Evolutionary conservation across 2,329 filamentous ascomycete species (phyloP), one percentile per base, ranked within the genome.

Genomic region (Macroventuria anomochaeta): DNA sequence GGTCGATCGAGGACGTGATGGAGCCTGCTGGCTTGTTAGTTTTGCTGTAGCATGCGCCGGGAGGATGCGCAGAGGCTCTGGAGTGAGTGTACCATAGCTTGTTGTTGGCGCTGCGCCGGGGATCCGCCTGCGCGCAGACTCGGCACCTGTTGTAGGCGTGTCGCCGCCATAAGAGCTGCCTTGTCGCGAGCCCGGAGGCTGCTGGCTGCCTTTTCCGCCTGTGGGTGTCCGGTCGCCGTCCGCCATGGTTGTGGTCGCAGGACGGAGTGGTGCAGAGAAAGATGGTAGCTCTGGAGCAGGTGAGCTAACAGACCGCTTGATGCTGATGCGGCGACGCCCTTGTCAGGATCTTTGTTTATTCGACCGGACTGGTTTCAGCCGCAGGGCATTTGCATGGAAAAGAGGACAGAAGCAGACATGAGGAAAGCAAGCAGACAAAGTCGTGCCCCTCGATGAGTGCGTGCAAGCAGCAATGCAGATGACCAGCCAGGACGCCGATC

Each of bases 1-100:
- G 69, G 36, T 70, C 66, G 54, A 69, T 67, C 33, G 65, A 59
- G 18, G 70, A 67, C 6, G 70, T 68, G 47, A 75, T 75, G 50
- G 72, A 74, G 39, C 72, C 72, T 75, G 56, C 23, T 18, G 21
- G 5, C 1, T 17, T 5, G n/a, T 66, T 23, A 66, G 57, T 12
- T 7, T 5, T 34, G 38, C 18, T 5, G 17, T 8, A 17, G 3
- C 23, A 20, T 33, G 23, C 28, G 20, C 18, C 25, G 23, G 25
- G 23, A 25, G 2, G 17, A 21, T 37, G 36, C 21, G 34, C 41
- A 28, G 37, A n/a, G 13, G 18, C 23, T 31, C 25, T 25, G 48
- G 18, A 39, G 18, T 15, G n/a, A 41, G 47, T 59, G 53, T 56
- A 76, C 73, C 73, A 59, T 76, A 76, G 46, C 64, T 66, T 43